These are phyloP conservation scores for Blastocrithidia nonstop DNA, from an alignment of 208 protist species.

Conservation along the genomic window DNA sequence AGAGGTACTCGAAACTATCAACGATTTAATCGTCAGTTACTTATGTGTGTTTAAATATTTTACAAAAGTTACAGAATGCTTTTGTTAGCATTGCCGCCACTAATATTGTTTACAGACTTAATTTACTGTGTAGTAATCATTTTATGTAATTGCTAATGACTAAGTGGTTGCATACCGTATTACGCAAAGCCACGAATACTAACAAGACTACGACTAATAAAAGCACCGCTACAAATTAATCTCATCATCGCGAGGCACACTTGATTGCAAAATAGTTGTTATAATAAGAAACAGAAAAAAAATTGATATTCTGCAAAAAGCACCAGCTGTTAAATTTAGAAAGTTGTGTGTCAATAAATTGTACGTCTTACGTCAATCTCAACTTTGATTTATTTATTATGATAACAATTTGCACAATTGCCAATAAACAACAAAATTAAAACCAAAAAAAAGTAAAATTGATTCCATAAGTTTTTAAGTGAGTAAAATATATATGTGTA, in stretches of 20 bases:
- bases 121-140: too few relatives aligned
- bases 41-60: constrained; percentile 29
- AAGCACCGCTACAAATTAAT: background rate
- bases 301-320: too few relatives aligned
- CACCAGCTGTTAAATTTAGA: too few relatives aligned
- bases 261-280: too few relatives aligned
- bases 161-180: constrained; percentile 29
- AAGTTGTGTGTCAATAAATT: too few relatives aligned
- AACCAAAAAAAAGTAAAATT: constrained; percentile 3
- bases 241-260: constrained; percentile 6
- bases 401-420: background rate
- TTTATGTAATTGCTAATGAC: constrained; percentile 31
- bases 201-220: background rate
- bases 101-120: background rate
- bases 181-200: constrained; percentile 22
- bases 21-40: constrained; percentile 64
- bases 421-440: background rate
- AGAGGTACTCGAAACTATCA: constrained; percentile 73
- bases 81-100: too few relatives aligned
- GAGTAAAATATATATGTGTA: constrained; percentile 3
- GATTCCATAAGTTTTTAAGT: background rate
- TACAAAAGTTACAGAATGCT: constrained; percentile 10
- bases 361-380: too few relatives aligned
- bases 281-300: too few relatives aligned
- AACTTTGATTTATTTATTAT: constrained; percentile 2